Evolutionary conservation across 2,329 filamentous ascomycete species (phyloP).

Genomic region (Epichloe hybrida): DNA sequence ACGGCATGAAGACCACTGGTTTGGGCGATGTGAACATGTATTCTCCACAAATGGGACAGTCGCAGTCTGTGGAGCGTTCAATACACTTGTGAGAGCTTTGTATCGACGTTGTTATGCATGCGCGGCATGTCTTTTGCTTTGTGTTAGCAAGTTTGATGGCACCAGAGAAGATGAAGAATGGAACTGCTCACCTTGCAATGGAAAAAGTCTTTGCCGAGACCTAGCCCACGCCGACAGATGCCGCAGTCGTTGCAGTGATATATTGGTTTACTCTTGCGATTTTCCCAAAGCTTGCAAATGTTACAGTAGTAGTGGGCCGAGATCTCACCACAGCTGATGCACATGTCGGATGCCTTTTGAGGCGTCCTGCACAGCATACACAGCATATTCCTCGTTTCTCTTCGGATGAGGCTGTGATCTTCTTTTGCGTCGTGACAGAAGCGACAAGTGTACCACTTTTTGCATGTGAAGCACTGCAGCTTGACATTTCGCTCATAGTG

Average conservation of each 20-base stretch:
- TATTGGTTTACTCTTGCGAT: constrained; percentile 78
- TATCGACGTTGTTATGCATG: constrained; percentile 83
- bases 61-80: constrained; percentile 83
- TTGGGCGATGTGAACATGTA: constrained; percentile 89
- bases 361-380: constrained; percentile 90
- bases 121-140: constrained; percentile 59
- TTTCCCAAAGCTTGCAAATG: constrained; percentile 95
- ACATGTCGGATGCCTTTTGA: constrained; percentile 68
- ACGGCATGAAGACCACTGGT: constrained; percentile 85
- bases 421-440: constrained; percentile 84
- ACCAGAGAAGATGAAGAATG: neutral
- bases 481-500: constrained; percentile 97
- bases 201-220: constrained; percentile 90
- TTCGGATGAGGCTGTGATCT: constrained; percentile 64
- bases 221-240: constrained; percentile 82
- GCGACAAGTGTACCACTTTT: constrained; percentile 86
- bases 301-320: constrained; percentile 86
- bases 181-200: constrained; percentile 71
- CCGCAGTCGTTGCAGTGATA: constrained; percentile 96
- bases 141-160: neutral
- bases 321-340: constrained; percentile 60
- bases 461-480: constrained; percentile 80
- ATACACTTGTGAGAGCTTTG: constrained; percentile 83
- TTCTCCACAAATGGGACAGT: constrained; percentile 93
- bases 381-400: constrained; percentile 85